Evolutionary conservation across 768 basidiomycete species (phyloP).

Genomic region (Infundibulicybe gibba): DNA sequence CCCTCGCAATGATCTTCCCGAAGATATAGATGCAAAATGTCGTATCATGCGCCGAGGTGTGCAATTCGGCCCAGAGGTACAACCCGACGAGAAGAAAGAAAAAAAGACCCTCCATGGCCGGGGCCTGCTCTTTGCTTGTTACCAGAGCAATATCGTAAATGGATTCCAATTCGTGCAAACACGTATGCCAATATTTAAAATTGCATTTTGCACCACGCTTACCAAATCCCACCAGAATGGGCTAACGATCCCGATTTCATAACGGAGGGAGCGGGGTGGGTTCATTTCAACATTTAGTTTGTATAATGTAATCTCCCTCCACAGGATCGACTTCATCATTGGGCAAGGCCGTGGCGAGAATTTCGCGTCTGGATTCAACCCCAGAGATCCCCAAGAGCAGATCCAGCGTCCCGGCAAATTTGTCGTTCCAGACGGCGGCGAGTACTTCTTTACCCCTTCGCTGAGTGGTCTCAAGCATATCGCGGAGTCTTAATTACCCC

Average conservation of each 20-base stretch:
- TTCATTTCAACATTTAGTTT: not conserved
- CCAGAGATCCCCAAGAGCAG: conserved; percentile 16
- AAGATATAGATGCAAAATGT: conserved; percentile 3
- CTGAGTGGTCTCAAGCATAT: too few species aligned
- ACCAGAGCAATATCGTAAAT: conserved; percentile 34
- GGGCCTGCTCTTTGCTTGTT: conserved; percentile 44
- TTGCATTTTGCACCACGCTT: too few species aligned
- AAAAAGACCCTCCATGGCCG: conserved; percentile 39
- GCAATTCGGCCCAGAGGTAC: conserved; percentile 50
- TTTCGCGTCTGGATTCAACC: conserved; percentile 30
- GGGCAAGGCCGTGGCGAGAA: conserved; percentile 22
- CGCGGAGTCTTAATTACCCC: too few species aligned
- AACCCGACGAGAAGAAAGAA: conserved; percentile 26
- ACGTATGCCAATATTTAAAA: conserved; percentile 18
- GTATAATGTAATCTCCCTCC: conserved; percentile 3
- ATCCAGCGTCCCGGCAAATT: too few species aligned
- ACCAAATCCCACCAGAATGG: conserved; percentile 24
- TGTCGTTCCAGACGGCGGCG: too few species aligned
- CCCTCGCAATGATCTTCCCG: too few species aligned
- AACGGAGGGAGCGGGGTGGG: conserved; percentile 26
- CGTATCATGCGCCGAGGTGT: conserved; percentile 47
- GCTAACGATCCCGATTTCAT: conserved; percentile 34
- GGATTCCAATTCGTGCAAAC: conserved; percentile 42
- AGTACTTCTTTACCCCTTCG: too few species aligned
- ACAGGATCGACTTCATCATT: conserved; percentile 46